A percentile compares a stretch with the other conserved stretches of the same genome.
phyloP scores from a whole-genome alignment of 2,329 filamentous ascomycete genomes.

The Biscogniauxia sp. region DNA sequence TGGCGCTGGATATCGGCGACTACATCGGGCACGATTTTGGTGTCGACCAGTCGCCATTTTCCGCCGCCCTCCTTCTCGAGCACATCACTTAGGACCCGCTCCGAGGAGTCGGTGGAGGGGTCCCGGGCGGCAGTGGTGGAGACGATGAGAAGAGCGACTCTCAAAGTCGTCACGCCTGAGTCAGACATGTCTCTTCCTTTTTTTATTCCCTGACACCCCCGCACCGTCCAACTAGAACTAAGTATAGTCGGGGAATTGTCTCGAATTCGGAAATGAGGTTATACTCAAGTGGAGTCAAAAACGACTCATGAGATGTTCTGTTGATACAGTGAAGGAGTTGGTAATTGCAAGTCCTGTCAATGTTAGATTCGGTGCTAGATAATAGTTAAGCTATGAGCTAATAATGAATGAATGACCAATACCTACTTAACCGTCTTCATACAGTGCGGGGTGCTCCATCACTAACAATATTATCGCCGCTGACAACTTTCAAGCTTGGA shows the following conservation, averaged over 20 bases:
- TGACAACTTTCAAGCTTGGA: not conserved
- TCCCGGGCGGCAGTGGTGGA: slow-evolving; percentile 87
- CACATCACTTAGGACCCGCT: slow-evolving; percentile 63
- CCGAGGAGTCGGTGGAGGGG: slow-evolving; percentile 74
- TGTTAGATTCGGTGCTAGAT: not conserved
- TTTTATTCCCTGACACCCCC: not conserved
- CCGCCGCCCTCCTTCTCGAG: slow-evolving; percentile 64
- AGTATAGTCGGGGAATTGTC: not conserved
- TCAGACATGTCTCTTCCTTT: slow-evolving; percentile 34
- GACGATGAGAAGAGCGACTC: slow-evolving; percentile 77
- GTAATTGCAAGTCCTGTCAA: no score
- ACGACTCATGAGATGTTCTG: not conserved
- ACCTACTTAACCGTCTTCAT: not conserved
- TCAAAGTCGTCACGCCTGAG: slow-evolving; percentile 45
- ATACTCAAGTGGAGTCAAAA: not conserved
- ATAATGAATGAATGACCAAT: not conserved
- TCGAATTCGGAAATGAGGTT: not conserved
- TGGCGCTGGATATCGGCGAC: slow-evolving; percentile 70
- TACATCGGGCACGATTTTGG: slow-evolving; percentile 78
- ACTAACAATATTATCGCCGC: not conserved
- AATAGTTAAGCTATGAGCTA: not conserved
- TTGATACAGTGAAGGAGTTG: not conserved
- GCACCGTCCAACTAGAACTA: not conserved
- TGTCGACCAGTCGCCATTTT: slow-evolving; percentile 68
- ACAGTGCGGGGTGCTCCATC: not conserved